Evolutionary conservation across 1,284 basidiomycete species (phyloP).

Genomic region (Papiliotrema flavescens): DNA sequence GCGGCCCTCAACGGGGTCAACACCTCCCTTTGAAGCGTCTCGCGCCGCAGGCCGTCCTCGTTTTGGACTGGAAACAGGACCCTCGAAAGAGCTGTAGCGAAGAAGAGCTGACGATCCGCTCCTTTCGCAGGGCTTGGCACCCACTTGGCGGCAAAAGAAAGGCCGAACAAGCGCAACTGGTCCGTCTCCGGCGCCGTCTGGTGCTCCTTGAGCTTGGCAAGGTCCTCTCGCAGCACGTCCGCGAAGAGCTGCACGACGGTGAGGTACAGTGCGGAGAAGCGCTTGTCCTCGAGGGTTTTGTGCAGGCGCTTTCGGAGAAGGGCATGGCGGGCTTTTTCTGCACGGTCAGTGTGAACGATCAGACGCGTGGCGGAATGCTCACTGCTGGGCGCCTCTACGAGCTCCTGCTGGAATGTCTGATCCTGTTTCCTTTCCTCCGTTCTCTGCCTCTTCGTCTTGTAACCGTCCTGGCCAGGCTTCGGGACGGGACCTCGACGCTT

Average conservation of each 20-base stretch:
- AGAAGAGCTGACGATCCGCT: constrained; percentile 62
- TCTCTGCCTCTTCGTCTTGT: not conserved
- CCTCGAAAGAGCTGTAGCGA: constrained; percentile 60
- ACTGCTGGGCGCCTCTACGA: constrained; percentile 15
- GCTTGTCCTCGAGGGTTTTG: constrained; percentile 39
- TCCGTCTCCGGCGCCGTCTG: constrained; percentile 14
- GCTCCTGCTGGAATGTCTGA: constrained; percentile 6
- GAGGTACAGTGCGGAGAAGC: constrained; percentile 61
- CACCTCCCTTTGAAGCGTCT: constrained; percentile 33
- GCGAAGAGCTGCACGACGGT: constrained; percentile 61
- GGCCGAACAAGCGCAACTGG: constrained; percentile 47
- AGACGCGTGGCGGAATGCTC: constrained; percentile 4
- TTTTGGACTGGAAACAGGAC: constrained; percentile 50
- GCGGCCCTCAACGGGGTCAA: constrained; percentile 57
- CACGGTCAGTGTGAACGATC: not conserved
- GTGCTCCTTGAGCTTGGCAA: constrained; percentile 42
- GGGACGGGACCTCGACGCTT: not conserved
- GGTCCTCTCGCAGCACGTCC: constrained; percentile 55
- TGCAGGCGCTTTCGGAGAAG: constrained; percentile 22
- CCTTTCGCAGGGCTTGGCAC: constrained; percentile 59
- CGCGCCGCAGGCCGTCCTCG: constrained; percentile 39
- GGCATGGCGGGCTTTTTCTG: constrained; percentile 32
- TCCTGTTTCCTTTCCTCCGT: not conserved
- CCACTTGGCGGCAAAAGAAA: constrained; percentile 66
- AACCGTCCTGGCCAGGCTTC: not conserved